A percentile compares a stretch with the other conserved stretches of the same genome.
Conservation (phyloP, 2,329 filamentous ascomycete genomes). For the Diplodia mutila region DNA sequence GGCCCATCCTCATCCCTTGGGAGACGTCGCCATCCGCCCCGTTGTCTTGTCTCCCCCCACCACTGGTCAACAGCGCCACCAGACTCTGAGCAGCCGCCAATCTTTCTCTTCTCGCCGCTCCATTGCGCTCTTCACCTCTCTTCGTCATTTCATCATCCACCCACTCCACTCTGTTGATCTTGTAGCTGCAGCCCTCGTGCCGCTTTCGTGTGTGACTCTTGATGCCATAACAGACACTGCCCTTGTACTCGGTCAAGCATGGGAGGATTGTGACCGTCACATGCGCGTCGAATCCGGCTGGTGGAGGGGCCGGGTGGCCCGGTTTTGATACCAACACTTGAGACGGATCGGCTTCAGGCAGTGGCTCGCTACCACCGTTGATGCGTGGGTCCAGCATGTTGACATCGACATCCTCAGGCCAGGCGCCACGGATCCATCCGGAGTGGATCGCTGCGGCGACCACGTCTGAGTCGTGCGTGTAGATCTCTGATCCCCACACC, state of each 20-base stretch:
- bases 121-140: slow-evolving; percentile 43
- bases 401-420: slow-evolving; percentile 76
- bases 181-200: slow-evolving; percentile 90
- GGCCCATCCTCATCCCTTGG: slow-evolving; percentile 20
- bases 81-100: slow-evolving; percentile 40
- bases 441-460: slow-evolving; percentile 91
- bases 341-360: slow-evolving; percentile 44
- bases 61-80: slow-evolving; percentile 31
- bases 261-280: slow-evolving; percentile 86
- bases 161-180: slow-evolving; percentile 80
- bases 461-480: slow-evolving; percentile 94
- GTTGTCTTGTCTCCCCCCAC: slow-evolving; percentile 37
- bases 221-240: slow-evolving; percentile 77
- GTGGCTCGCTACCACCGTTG: slow-evolving; percentile 47
- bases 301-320: slow-evolving; percentile 63
- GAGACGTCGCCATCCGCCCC: slow-evolving; percentile 1
- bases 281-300: slow-evolving; percentile 75
- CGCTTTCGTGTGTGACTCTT: slow-evolving; percentile 75
- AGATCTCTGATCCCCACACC: slow-evolving; percentile 91
- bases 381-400: slow-evolving; percentile 64
- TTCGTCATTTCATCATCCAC: slow-evolving; percentile 69
- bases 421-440: slow-evolving; percentile 89
- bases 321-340: slow-evolving; percentile 46
- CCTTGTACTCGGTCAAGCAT: slow-evolving; percentile 73
- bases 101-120: slow-evolving; percentile 42